A percentile compares a stretch with the other conserved stretches of the same genome.
Conservation (phyloP, 352 stramenopile species). For the Pythium utonaiense region DNA sequence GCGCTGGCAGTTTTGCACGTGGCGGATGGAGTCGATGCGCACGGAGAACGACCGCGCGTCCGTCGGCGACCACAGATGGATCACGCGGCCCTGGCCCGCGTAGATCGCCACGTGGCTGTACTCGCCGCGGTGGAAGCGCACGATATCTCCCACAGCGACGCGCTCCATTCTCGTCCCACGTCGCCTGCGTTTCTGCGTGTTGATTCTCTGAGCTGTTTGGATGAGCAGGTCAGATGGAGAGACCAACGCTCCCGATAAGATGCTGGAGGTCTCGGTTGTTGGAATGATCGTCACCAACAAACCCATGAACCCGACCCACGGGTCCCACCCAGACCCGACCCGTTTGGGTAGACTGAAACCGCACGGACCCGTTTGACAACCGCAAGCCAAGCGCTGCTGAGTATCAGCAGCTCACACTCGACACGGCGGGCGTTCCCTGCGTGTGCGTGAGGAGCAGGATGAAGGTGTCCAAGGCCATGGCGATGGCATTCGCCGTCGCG, state of each 20-base stretch:
- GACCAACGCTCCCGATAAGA: conserved; percentile 4
- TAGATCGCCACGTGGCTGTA: conserved; percentile 67
- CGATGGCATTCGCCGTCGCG: neutral
- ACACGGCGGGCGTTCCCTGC: neutral
- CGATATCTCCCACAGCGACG: conserved; percentile 39
- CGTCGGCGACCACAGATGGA: conserved; percentile 60
- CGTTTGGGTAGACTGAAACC: neutral
- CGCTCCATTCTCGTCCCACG: conserved; percentile 2
- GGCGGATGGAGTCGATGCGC: conserved; percentile 56
- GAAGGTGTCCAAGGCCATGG: neutral
- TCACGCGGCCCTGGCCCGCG: conserved; percentile 37
- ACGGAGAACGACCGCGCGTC: conserved; percentile 41
- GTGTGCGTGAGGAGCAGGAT: neutral
- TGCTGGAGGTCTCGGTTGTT: neutral
- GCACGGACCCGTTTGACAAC: neutral
- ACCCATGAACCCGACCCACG: neutral
- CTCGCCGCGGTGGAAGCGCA: conserved; percentile 60
- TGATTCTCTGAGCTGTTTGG: neutral
- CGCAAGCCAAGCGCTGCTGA: neutral
- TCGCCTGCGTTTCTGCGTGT: neutral
- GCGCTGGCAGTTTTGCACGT: conserved; percentile 28
- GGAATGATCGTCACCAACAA: neutral
- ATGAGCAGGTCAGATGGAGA: neutral
- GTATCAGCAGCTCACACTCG: neutral
- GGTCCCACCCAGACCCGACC: neutral